Evolutionary conservation across 371 early-diverging fungal species (phyloP), one percentile per base, ranked within the genome.

Genomic region (Circinella umbellata): DNA sequence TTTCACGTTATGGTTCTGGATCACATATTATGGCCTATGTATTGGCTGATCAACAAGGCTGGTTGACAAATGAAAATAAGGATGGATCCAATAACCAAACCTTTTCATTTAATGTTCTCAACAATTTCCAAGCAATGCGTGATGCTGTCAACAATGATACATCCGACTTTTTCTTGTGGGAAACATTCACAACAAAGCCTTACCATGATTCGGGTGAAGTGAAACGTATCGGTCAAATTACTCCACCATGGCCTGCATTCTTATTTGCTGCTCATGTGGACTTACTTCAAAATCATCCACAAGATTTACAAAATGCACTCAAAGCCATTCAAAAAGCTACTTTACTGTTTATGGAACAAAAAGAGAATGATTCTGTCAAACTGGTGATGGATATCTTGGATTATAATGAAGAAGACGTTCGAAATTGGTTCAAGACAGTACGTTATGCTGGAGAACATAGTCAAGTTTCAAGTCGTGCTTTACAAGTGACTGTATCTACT

Each of bases 241-340:
- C 90, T 0, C 93, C 94, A n/a, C 93, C 93, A 9, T 95, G 96
- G 96, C 94, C 95, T 35, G 93, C 95, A 7, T 95, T 95, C 74
- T 75, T 90, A 78, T 86, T 94, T 70, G 96, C 93, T 8, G 93
- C 91, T 42, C 86, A 85, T 20, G 72, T 69, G 0, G 83, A 85
- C 67, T 74, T 88, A 20, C 70, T 90, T 13, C 72, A 76, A 20
- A 38, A 57, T 7, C 68, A 53, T 42, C 18, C 63, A 4, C 34
- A 20, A 2, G 65, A 80, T 61, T 55, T 64, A 1, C 64, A 70
- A 18, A 69, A 74, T 18, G 76, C 86, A 11, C 68, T 90, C 46
- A 57, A 60, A 17, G 82, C 78, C n/a, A 84, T 90, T 35, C 74
- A 85, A 36, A 61, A 59, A 18, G 86, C 88, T 1, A 82, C 81